A percentile compares a stretch with the other conserved stretches of the same genome.
phyloP scores from a whole-genome alignment of 129 eudicot genomes.

The Apium graveolens region DNA sequence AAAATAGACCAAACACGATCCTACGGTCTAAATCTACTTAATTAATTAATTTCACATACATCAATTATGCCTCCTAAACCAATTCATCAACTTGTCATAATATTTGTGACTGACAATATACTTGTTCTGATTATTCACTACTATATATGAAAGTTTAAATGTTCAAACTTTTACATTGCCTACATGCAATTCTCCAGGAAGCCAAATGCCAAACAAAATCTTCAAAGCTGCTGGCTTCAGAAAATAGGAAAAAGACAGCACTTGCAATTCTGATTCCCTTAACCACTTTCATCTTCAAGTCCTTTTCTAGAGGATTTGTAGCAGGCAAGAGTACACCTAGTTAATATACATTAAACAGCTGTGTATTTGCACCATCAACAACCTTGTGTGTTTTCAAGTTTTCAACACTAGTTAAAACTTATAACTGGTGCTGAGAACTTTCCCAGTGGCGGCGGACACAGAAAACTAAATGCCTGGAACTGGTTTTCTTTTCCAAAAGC shows the following conservation, averaged over 20 bases:
- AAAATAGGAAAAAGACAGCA: not conserved
- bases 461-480: not conserved
- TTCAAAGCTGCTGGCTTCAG: not conserved
- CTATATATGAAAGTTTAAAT: not conserved
- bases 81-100: not conserved
- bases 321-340: not conserved
- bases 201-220: not conserved
- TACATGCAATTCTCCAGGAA: not conserved
- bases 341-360: not conserved
- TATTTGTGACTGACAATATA: not conserved
- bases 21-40: not conserved
- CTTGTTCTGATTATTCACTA: not conserved
- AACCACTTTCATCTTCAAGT: not conserved
- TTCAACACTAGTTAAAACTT: not conserved
- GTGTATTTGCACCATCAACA: not conserved
- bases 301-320: not conserved
- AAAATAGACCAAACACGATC: not conserved
- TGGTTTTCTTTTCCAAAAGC: not conserved
- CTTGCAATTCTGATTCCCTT: not conserved
- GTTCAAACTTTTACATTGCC: not conserved
- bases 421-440: not conserved
- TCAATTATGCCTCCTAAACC: too few species aligned
- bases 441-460: not conserved
- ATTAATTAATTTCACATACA: not conserved
- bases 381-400: not conserved